Evolutionary conservation across 2,329 filamentous ascomycete genomes (phyloP).

Genomic region (Biscogniauxia marginata): DNA sequence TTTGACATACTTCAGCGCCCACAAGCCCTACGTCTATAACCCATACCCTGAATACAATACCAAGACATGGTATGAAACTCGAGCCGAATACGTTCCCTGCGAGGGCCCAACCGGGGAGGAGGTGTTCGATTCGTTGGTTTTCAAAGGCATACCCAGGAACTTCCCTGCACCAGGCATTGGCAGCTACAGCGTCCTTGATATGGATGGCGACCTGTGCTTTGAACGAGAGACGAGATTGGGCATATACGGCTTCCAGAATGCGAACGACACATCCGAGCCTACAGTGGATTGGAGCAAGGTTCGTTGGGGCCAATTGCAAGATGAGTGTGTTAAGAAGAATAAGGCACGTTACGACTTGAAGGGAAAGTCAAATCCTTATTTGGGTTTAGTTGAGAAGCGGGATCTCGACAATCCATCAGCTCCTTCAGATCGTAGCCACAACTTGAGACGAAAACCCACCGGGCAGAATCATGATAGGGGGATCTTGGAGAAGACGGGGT

Average conservation of each 20-base stretch:
- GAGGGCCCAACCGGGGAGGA: conserved; percentile 60
- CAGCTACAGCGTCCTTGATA: conserved; percentile 56
- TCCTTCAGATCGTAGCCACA: conserved; percentile 12
- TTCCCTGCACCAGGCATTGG: conserved; percentile 64
- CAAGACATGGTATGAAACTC: conserved; percentile 51
- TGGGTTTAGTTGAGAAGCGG: conserved; percentile 39
- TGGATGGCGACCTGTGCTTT: conserved; percentile 65
- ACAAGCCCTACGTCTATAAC: conserved; percentile 58
- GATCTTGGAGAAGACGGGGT: conserved; percentile 5
- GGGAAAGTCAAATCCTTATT: conserved; percentile 43
- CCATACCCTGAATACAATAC: conserved; percentile 73
- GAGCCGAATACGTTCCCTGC: conserved; percentile 62
- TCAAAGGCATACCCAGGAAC: conserved; percentile 56
- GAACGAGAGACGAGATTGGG: conserved; percentile 69
- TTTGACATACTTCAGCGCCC: conserved; percentile 40
- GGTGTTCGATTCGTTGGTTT: conserved; percentile 62
- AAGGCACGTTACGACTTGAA: conserved; percentile 57
- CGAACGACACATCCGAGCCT: conserved; percentile 45
- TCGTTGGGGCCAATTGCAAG: conserved; percentile 70
- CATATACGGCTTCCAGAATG: conserved; percentile 57
- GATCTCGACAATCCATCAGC: conserved; percentile 12
- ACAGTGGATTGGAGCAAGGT: conserved; percentile 61
- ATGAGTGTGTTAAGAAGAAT: conserved; percentile 65
- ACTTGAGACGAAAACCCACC: conserved; percentile 4
- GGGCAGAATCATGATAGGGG: conserved; percentile 1